These are phyloP conservation scores for Papiliotrema laurentii DNA, from an alignment of 1,284 basidiomycete species.

Conservation along the genomic window DNA sequence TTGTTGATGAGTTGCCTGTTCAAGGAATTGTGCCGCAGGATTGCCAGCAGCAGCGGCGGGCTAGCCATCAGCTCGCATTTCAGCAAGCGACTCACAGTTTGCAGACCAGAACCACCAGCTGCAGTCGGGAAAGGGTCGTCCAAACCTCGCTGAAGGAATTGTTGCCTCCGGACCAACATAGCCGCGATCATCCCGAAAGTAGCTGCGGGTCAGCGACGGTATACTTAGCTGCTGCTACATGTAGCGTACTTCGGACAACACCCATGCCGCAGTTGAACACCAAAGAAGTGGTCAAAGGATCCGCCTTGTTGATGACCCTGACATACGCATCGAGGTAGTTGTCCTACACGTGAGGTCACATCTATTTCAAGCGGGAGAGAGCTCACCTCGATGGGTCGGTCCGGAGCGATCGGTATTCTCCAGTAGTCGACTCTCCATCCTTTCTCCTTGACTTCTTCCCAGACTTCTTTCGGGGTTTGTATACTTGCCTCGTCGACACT, in stretches of 20 bases:
- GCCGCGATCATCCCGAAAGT: constrained; percentile 98
- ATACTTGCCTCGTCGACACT: constrained; percentile 81
- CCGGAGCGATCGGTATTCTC: constrained; percentile 86
- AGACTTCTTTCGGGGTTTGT: constrained; percentile 82
- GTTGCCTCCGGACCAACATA: constrained; percentile 77
- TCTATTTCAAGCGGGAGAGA: not conserved
- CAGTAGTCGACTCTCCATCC: constrained; percentile 90
- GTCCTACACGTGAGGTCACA: constrained; percentile 55
- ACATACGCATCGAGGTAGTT: constrained; percentile 94
- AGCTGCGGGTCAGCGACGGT: constrained; percentile 43
- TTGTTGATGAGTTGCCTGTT: constrained; percentile 75
- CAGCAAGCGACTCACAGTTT: not conserved
- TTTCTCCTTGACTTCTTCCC: constrained; percentile 67
- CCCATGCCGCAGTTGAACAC: constrained; percentile 98
- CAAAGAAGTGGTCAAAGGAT: constrained; percentile 74
- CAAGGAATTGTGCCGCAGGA: constrained; percentile 46
- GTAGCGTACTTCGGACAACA: constrained; percentile 65
- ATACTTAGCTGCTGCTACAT: not conserved
- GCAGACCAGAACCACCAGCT: constrained; percentile 32
- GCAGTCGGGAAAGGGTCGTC: constrained; percentile 63
- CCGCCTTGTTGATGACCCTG: constrained; percentile 71
- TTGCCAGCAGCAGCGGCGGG: constrained; percentile 14
- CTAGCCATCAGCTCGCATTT: not conserved
- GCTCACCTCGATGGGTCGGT: constrained; percentile 72
- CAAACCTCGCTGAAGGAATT: constrained; percentile 70